Evolutionary conservation across 495 filamentous ascomycete genomes (phyloP), one percentile per base, ranked within the genome.

Genomic region (Cercophora scortea): DNA sequence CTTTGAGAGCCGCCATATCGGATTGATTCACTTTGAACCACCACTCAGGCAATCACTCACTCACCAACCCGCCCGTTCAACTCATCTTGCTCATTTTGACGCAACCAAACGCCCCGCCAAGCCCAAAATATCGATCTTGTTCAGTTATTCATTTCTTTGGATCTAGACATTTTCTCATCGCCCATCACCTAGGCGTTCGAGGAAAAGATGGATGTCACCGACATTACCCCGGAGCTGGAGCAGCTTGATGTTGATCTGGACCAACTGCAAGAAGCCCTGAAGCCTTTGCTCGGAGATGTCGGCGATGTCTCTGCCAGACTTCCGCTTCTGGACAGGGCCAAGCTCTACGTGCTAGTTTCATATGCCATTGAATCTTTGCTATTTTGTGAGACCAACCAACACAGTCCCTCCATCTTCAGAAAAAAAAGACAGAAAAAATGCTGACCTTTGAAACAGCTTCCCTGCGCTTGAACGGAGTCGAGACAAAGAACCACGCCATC

Each of bases 361-460:
- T 97, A 97, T 65, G 80, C 90, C 0, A 82, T 98, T 47, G 90
- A 97, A 56, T 94, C 89, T n/a, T 71, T 96, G 12, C 66, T 97
- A 17, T 97, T 94, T 68, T 92, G 89, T 94, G 68, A 52, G 82
- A 65, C 34, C 32, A 32, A 43, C 11, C 33, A 12, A 38, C n/a
- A 4, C 32, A 32, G 10, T 16, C 13, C 19, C 16, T 15, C 36
- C 39, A 55, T 33, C 25, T 32, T n/a, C n/a, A 6, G 17, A 13
- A 0, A 40, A 33, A 36, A 2, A 5, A 4, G 16, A 43, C 6
- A 15, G 5, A 51, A 8, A 4, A 10, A 10, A 11, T 36, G 48
- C 71, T 77, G 54, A 78, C 61, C 16, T 32, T 1, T 41, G 10
- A 35, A 32, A 17, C 52, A 94, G 89, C 87, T 40, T 86, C 88